These are phyloP conservation scores for Gliomastix tumulicola DNA, from an alignment of 2,329 filamentous ascomycete species.

Conservation along the genomic window DNA sequence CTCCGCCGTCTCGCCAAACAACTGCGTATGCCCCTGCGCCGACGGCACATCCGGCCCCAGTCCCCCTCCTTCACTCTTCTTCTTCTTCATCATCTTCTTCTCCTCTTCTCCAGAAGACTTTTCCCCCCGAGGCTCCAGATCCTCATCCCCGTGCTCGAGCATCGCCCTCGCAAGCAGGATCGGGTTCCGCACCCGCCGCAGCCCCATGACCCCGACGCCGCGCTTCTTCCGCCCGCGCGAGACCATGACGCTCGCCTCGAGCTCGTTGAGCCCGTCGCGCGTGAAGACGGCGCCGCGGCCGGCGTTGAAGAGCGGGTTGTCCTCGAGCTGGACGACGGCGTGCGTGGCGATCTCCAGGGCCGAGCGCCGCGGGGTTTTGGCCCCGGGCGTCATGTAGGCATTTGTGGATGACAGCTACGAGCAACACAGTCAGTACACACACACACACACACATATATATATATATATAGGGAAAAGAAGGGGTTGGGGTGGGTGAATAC, in stretches of 20 bases:
- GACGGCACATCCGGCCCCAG: slow-evolving; percentile 41
- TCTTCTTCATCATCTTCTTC: no score
- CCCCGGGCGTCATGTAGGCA: slow-evolving; percentile 29
- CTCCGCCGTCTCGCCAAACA: slow-evolving; percentile 64
- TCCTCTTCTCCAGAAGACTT: neutral
- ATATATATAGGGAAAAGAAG: neutral
- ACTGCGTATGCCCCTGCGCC: slow-evolving; percentile 62
- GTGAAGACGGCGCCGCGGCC: slow-evolving; percentile 84
- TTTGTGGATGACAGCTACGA: no score
- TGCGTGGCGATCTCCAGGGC: slow-evolving; percentile 70
- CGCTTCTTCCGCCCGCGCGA: slow-evolving; percentile 66
- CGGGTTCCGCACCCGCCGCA: slow-evolving; percentile 71
- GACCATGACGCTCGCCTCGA: slow-evolving; percentile 85
- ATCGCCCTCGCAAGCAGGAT: slow-evolving; percentile 67
- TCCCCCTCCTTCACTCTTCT: no score
- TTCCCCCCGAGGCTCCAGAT: slow-evolving; percentile 32
- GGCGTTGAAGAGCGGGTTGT: slow-evolving; percentile 78
- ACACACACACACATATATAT: neutral
- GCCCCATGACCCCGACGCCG: slow-evolving; percentile 68
- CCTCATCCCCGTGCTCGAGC: slow-evolving; percentile 58
- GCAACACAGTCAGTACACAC: neutral
- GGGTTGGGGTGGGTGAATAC: slow-evolving; percentile 25
- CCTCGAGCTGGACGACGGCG: slow-evolving; percentile 70
- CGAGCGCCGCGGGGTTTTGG: slow-evolving; percentile 24
- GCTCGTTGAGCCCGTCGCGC: slow-evolving; percentile 72